These are phyloP conservation scores for Dillenia suffruticosa DNA, from an alignment of 164 flowering plant species.

Conservation along the genomic window DNA sequence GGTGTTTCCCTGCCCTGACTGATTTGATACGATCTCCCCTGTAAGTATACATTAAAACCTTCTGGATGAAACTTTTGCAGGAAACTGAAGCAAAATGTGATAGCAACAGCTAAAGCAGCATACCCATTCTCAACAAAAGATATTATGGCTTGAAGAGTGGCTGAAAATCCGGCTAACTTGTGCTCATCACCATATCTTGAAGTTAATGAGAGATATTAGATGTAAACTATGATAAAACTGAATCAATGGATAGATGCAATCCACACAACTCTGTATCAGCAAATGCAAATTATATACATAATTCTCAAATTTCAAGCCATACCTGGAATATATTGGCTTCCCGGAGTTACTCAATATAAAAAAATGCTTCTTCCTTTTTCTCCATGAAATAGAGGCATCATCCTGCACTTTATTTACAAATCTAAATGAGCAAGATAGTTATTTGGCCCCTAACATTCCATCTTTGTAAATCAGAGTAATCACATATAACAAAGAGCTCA, in stretches of 20 bases:
- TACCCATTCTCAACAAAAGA: slow-evolving; percentile 99
- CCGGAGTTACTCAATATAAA: slow-evolving; percentile 91
- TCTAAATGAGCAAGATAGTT: slow-evolving; percentile 3
- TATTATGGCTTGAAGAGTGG: slow-evolving; percentile 94
- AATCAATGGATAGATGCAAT: background rate
- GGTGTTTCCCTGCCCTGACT: slow-evolving; percentile 95
- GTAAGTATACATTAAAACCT: slow-evolving; percentile 18
- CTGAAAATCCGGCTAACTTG: slow-evolving; percentile 97
- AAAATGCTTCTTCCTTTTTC: slow-evolving; percentile 96
- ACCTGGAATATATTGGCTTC: slow-evolving; percentile 98
- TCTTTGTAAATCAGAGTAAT: too few relatives aligned
- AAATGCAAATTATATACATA: background rate
- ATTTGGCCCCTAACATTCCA: too few relatives aligned
- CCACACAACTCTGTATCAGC: background rate
- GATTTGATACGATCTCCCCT: slow-evolving; percentile 87
- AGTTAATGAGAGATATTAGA: slow-evolving; percentile 1
- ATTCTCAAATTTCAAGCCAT: slow-evolving; percentile 1
- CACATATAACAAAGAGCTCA: too few relatives aligned
- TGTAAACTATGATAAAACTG: background rate
- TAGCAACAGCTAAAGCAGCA: slow-evolving; percentile 4
- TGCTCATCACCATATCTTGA: slow-evolving; percentile 95
- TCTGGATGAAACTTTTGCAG: background rate
- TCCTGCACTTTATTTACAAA: slow-evolving; percentile 68
- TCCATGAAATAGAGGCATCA: slow-evolving; percentile 96
- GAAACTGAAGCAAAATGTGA: background rate